phyloP scores from a whole-genome alignment of 2,329 filamentous ascomycete genomes.

The Ophiostoma sp. region DNA sequence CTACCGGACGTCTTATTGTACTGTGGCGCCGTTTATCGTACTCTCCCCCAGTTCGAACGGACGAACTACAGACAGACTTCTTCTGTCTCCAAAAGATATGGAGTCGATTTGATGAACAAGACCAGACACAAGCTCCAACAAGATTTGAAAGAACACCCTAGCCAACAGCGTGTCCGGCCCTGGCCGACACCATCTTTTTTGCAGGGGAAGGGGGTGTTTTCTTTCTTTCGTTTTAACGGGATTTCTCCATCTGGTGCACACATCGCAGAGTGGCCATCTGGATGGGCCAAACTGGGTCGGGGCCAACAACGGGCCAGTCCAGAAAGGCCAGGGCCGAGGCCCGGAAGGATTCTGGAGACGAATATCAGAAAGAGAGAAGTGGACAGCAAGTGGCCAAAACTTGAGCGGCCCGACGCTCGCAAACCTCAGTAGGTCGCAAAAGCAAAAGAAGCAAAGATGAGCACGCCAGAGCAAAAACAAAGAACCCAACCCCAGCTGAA shows the following conservation, averaged over 20 bases:
- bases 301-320: background rate
- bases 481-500: background rate
- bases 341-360: conserved; percentile 13
- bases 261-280: background rate
- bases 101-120: background rate
- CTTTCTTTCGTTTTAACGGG: background rate
- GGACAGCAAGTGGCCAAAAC: background rate
- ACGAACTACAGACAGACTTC: too few relatives aligned
- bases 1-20: background rate
- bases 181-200: background rate
- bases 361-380: background rate
- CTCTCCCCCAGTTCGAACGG: background rate
- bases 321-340: background rate
- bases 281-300: background rate
- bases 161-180: background rate
- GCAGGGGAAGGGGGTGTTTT: background rate
- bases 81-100: background rate
- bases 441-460: background rate
- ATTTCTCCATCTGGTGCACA: conserved; percentile 4
- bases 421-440: background rate
- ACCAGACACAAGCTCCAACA: background rate
- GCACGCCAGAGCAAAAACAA: background rate
- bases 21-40: background rate
- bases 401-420: background rate
- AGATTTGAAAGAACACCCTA: background rate